Base-by-base conservation (phyloP, 495 filamentous ascomycete species). In the Pyronema domesticum region DNA sequence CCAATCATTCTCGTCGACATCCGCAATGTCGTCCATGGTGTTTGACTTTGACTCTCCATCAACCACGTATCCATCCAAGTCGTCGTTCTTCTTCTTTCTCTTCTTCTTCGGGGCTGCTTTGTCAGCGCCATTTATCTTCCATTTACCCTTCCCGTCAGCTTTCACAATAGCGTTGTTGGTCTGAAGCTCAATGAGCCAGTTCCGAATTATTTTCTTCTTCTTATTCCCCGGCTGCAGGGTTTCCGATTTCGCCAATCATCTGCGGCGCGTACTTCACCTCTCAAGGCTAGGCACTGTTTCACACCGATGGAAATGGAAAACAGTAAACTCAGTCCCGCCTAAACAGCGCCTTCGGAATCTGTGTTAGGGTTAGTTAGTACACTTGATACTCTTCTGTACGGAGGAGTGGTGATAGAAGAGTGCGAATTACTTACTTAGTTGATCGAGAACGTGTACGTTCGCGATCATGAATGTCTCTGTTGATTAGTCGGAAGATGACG, bases 41-140 rank as follows among this genome's bases (percentile, higher is more conserved):
- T 79, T 74, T 9, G 70, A 73, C 59, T 94, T 88, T 30, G 91
- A 88, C 37, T 85, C 88, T 62, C 82, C 89, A 8, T 79, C 82
- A 7, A 96, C 74, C 36, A 99, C 72, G 61, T 96, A 99, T 0
- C 77, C 86, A 58, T 93, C 83, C 6, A 94, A 68, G 48, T 85
- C 79, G 50, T 76, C 74, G 3, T 68, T 70, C 59, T 81, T 82
- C 58, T 81, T 82, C 55, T 79, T 76, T 57, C 78, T 80, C 60
- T 85, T 89, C 60, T 78, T 82, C 54, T 71, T 73, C 47, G 72
- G 76, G 36, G 66, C 68, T 18, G 68, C 69, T 30, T 67, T 56
- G 19, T 60, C 66, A 51, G 71, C 76, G 23, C 48, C 68, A 48
- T 66, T 70, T 0, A 67, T 62, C n/a, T 75, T 73, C 19, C 57